These are phyloP conservation scores for Moelleriella libera DNA, from an alignment of 2,329 filamentous ascomycete genomes.

Conservation along the genomic window DNA sequence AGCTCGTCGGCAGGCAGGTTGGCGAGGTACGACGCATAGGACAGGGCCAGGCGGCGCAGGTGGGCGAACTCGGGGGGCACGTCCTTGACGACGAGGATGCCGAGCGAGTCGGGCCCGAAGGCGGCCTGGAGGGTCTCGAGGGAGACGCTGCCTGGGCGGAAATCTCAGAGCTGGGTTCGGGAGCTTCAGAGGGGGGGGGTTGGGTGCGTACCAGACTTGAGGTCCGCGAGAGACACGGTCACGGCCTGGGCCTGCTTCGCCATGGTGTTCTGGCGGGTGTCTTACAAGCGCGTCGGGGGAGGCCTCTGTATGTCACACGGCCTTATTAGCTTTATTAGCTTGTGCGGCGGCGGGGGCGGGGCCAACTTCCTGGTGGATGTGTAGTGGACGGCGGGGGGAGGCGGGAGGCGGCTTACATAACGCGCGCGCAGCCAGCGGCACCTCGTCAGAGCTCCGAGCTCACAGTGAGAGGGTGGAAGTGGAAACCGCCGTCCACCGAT, in stretches of 20 bases:
- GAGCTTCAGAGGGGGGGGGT: neutral
- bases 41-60: conserved; percentile 63
- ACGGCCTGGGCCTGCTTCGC: conserved; percentile 37
- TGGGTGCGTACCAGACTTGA: conserved; percentile 34
- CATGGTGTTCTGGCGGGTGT: conserved; percentile 16
- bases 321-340: too few species aligned
- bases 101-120: conserved; percentile 80
- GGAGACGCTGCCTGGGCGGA: conserved; percentile 43
- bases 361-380: too few species aligned
- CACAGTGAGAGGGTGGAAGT: too few species aligned
- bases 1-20: conserved; percentile 61
- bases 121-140: conserved; percentile 60
- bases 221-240: conserved; percentile 46
- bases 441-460: too few species aligned
- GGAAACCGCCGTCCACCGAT: too few species aligned
- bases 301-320: neutral
- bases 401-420: too few species aligned
- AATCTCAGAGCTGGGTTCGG: too few species aligned
- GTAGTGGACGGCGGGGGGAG: too few species aligned
- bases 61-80: conserved; percentile 57
- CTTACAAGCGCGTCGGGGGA: neutral
- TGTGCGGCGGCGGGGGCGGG: too few species aligned
- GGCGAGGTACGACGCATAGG: conserved; percentile 79
- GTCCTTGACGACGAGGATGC: conserved; percentile 86
- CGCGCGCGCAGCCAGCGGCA: too few species aligned